Conservation (phyloP, 2,329 filamentous ascomycete genomes). For the Thelonectria olida region DNA sequence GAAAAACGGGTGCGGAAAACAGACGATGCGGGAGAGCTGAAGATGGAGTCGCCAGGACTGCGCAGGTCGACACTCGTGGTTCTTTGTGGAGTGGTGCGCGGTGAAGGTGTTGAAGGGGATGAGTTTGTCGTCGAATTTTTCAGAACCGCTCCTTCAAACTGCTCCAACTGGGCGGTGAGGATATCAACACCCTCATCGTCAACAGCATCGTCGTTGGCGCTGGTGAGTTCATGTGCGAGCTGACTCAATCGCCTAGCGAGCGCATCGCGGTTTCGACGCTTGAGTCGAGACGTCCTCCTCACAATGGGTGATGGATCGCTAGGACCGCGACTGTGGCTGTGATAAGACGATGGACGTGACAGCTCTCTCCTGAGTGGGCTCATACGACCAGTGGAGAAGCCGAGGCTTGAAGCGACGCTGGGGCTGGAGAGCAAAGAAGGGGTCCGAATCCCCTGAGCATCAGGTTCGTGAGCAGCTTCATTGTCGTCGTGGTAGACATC, state of each 20-base stretch:
- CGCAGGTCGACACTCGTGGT: conserved; percentile 39
- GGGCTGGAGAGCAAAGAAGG: conserved; percentile 46
- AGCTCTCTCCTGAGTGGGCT: conserved; percentile 45
- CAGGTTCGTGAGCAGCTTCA: conserved; percentile 30
- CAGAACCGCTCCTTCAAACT: conserved; percentile 37
- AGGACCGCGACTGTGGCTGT: conserved; percentile 24
- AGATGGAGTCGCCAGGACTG: conserved; percentile 43
- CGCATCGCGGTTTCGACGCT: conserved; percentile 44
- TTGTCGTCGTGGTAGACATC: conserved; percentile 38
- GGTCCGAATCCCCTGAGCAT: conserved; percentile 35
- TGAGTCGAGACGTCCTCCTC: conserved; percentile 24
- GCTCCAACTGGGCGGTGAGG: conserved; percentile 51
- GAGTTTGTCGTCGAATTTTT: conserved; percentile 37
- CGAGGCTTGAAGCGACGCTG: conserved; percentile 46
- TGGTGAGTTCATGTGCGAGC: conserved; percentile 50
- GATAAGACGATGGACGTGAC: conserved; percentile 33
- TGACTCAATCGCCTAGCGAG: conserved; percentile 54
- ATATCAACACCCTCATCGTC: conserved; percentile 48
- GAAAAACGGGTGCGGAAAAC: conserved; percentile 51
- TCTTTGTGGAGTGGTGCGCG: conserved; percentile 26
- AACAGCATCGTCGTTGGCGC: conserved; percentile 43
- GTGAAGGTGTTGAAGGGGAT: conserved; percentile 30
- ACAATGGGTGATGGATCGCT: conserved; percentile 37
- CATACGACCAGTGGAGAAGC: conserved; percentile 42
- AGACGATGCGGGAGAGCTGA: conserved; percentile 48